A percentile compares a stretch with the other conserved stretches of the same genome.
phyloP scores from a whole-genome alignment of 306 rosid species.

The Mimosa bimucronata region DNA sequence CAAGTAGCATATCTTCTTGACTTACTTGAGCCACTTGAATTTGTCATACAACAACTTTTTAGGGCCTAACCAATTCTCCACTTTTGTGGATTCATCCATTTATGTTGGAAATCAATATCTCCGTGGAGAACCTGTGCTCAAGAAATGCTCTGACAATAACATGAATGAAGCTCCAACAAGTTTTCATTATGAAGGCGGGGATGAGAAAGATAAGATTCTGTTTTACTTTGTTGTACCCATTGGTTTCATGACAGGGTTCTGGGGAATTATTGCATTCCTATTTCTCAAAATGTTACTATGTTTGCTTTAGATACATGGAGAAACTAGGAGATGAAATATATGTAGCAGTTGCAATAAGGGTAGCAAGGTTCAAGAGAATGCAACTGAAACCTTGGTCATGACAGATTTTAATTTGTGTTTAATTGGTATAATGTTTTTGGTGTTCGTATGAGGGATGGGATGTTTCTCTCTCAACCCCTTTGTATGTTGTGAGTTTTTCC shows the following conservation, averaged over 20 bases:
- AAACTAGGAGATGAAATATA: neutral
- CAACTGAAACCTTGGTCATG: neutral
- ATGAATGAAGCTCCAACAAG: neutral
- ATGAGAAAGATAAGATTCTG: neutral
- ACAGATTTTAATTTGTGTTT: no score
- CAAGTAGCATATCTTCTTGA: constrained; percentile 31
- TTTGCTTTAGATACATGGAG: neutral
- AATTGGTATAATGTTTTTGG: neutral
- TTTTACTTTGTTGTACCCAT: neutral
- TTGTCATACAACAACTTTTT: constrained; percentile 35
- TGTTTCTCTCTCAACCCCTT: neutral
- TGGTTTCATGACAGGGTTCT: constrained; percentile 13
- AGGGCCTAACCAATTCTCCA: constrained; percentile 28
- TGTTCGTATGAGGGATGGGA: neutral
- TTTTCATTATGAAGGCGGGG: neutral
- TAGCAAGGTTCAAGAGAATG: constrained; percentile 20
- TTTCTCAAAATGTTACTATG: neutral
- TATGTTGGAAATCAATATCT: neutral
- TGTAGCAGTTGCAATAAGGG: constrained; percentile 4
- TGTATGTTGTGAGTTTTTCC: neutral
- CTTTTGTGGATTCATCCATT: neutral
- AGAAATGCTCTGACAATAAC: neutral
- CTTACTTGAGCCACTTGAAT: constrained; percentile 27
- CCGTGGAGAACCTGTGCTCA: neutral
- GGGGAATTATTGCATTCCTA: neutral